Percentiles rank a stretch among this genome's conserved stretches.
Evolutionary conservation across 805 yeast genomes (phyloP).

Genomic region (Starmerella vaccinii): DNA sequence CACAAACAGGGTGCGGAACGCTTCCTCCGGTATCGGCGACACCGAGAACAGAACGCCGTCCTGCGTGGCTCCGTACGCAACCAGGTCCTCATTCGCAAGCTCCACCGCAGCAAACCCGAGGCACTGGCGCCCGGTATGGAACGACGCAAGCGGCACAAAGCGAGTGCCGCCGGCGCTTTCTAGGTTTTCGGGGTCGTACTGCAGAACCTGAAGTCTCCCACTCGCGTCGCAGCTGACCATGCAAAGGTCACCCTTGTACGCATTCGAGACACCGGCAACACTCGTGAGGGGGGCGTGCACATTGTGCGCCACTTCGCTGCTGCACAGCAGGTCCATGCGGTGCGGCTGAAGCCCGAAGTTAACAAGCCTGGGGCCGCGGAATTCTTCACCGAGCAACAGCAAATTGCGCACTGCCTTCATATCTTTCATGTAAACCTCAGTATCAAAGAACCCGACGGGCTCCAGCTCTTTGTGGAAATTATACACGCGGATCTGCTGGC

Average conservation of each 20-base stretch:
- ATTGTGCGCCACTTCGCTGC: conserved; percentile 41
- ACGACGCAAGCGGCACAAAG: conserved; percentile 57
- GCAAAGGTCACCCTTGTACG: conserved; percentile 43
- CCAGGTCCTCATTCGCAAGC: conserved; percentile 30
- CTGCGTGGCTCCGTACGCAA: conserved; percentile 55
- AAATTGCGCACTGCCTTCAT: conserved; percentile 76
- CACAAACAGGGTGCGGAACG: conserved; percentile 70
- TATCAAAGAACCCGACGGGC: conserved; percentile 88
- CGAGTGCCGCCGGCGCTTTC: conserved; percentile 69
- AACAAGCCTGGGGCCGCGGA: conserved; percentile 64
- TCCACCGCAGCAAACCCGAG: conserved; percentile 27
- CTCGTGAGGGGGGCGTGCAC: conserved; percentile 21
- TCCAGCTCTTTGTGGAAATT: conserved; percentile 74
- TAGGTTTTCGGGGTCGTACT: conserved; percentile 89
- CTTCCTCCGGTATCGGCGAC: conserved; percentile 61
- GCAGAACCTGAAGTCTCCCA: conserved; percentile 56
- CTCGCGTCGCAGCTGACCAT: conserved; percentile 61
- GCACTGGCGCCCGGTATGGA: conserved; percentile 50
- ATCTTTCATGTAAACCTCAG: conserved; percentile 69
- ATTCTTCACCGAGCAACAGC: conserved; percentile 68
- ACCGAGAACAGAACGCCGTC: conserved; percentile 76
- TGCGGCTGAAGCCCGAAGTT: conserved; percentile 96
- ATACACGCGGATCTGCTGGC: conserved; percentile 69
- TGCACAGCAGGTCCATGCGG: conserved; percentile 67
- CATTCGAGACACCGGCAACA: conserved; percentile 36